A percentile compares a stretch with the other conserved stretches of the same genome.
phyloP scores from a whole-genome alignment of 2,329 filamentous ascomycete species.

The Dothideomycetes sp. region DNA sequence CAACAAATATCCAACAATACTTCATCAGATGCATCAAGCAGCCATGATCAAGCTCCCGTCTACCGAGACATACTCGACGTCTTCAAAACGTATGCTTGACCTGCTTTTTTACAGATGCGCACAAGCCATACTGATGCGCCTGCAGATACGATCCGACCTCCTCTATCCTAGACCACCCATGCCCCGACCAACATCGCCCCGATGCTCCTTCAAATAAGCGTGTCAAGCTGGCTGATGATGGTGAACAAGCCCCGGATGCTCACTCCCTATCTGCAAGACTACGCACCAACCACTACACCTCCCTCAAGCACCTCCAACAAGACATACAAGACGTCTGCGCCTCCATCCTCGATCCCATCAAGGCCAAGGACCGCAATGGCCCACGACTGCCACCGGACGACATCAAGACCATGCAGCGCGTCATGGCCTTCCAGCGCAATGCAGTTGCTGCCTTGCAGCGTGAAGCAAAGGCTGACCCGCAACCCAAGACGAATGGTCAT shows the following conservation, averaged over 20 bases:
- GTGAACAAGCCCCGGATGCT: slow-evolving; percentile 26
- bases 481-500: not conserved
- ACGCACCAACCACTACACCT: slow-evolving; percentile 29
- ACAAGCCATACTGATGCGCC: slow-evolving; percentile 8
- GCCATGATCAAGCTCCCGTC: slow-evolving; percentile 14
- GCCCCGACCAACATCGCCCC: slow-evolving; percentile 17
- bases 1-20: slow-evolving; percentile 10
- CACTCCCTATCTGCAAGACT: slow-evolving; percentile 23
- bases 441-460: slow-evolving; percentile 17
- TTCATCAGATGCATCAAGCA: not conserved
- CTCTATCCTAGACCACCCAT: slow-evolving; percentile 31
- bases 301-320: slow-evolving; percentile 22
- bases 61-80: slow-evolving; percentile 31
- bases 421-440: slow-evolving; percentile 18
- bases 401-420: slow-evolving; percentile 22
- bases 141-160: slow-evolving; percentile 29
- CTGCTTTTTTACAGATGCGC: not conserved
- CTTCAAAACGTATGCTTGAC: slow-evolving; percentile 25
- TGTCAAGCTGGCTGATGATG: slow-evolving; percentile 27
- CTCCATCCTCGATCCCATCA: slow-evolving; percentile 25
- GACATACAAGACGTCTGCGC: slow-evolving; percentile 31
- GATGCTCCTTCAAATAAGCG: slow-evolving; percentile 35
- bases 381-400: slow-evolving; percentile 22
- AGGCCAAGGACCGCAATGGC: slow-evolving; percentile 13
- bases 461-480: slow-evolving; percentile 14